A percentile compares a stretch with the other conserved stretches of the same genome.
Evolutionary conservation across 768 basidiomycete genomes (phyloP).

Genomic region (Suillus clintonianus): DNA sequence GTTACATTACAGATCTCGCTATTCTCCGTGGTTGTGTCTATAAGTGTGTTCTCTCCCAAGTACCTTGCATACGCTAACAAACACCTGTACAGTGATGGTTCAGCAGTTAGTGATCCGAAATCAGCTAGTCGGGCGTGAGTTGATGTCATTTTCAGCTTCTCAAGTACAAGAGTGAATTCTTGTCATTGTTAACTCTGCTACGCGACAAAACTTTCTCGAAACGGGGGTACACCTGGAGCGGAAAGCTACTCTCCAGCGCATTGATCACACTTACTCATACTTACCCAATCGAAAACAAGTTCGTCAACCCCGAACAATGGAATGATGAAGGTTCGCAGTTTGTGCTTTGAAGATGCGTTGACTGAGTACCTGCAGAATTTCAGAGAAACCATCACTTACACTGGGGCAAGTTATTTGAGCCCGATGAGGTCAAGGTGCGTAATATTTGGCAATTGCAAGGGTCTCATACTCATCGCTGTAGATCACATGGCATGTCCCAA

Average conservation of each 20-base stretch:
- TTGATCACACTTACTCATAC: slow-evolving; percentile 77
- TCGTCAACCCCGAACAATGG: slow-evolving; percentile 80
- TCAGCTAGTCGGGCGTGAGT: neutral
- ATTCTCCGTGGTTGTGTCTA: slow-evolving; percentile 80
- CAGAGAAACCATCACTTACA: slow-evolving; percentile 64
- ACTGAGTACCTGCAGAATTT: slow-evolving; percentile 51
- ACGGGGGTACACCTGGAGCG: slow-evolving; percentile 80
- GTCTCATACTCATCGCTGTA: slow-evolving; percentile 22
- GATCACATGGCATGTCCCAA: slow-evolving; percentile 81
- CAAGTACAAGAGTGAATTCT: slow-evolving; percentile 60
- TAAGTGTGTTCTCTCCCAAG: slow-evolving; percentile 49
- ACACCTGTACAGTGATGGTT: slow-evolving; percentile 49
- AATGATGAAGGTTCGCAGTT: slow-evolving; percentile 55
- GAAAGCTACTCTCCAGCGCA: slow-evolving; percentile 71
- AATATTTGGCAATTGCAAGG: neutral
- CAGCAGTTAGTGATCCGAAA: slow-evolving; percentile 32
- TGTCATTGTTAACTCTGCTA: slow-evolving; percentile 61
- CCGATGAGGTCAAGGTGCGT: slow-evolving; percentile 68
- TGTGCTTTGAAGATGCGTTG: neutral
- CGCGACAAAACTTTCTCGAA: slow-evolving; percentile 76
- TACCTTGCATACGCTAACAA: neutral
- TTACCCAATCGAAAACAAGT: slow-evolving; percentile 79
- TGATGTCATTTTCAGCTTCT: slow-evolving; percentile 49
- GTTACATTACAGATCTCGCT: slow-evolving; percentile 54
- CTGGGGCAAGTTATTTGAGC: slow-evolving; percentile 80